phyloP scores from a whole-genome alignment of 2,329 filamentous ascomycete genomes.

The Aureobasidium musti region DNA sequence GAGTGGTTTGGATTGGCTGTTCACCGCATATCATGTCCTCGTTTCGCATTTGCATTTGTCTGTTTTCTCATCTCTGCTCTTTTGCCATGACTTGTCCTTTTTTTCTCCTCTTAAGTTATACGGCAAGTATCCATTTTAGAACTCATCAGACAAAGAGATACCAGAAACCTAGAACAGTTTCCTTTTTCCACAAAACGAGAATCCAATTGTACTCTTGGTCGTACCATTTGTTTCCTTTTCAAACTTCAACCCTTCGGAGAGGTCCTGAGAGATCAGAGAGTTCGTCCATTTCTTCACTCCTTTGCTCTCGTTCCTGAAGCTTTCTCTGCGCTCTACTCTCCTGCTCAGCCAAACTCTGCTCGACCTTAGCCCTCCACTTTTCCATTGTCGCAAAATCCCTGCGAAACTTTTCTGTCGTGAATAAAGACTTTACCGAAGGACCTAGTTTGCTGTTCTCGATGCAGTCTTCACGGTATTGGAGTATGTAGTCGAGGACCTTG shows the following conservation, averaged over 20 bases:
- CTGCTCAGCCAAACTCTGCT: constrained; percentile 1
- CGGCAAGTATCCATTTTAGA: neutral
- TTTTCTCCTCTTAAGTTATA: neutral
- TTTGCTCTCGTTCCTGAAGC: neutral
- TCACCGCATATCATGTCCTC: neutral
- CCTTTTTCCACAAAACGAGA: neutral
- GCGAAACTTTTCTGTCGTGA: constrained; percentile 42
- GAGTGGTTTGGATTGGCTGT: neutral
- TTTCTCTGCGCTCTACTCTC: neutral
- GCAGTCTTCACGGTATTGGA: constrained; percentile 35
- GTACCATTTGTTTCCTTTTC: neutral
- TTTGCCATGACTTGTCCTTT: neutral
- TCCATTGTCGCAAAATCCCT: constrained; percentile 38
- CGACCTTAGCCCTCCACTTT: constrained; percentile 29
- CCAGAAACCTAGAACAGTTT: neutral
- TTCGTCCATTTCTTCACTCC: neutral
- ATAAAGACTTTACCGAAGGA: constrained; percentile 36
- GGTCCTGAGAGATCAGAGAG: too few relatives aligned
- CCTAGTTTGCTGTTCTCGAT: constrained; percentile 35
- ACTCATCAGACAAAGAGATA: neutral
- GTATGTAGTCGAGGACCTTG: constrained; percentile 43
- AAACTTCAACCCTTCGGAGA: too few relatives aligned
- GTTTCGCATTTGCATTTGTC: neutral
- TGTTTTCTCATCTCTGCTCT: neutral
- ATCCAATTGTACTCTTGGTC: neutral